Evolutionary conservation across 2,329 filamentous ascomycete genomes (phyloP).

Genomic region (Fusarium globosum): DNA sequence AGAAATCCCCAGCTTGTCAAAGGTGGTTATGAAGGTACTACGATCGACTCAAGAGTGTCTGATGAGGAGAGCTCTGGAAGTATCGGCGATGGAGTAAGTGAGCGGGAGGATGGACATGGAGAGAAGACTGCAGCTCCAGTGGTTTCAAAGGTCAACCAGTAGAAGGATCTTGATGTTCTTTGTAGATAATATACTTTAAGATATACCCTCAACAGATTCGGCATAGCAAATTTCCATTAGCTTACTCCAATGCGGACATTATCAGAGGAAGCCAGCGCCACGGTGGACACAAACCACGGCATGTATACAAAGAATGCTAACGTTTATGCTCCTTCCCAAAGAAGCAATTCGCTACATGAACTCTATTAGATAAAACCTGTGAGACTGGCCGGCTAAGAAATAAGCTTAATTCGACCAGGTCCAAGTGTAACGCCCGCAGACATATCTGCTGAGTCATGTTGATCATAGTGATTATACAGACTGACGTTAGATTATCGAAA

Average conservation of each 20-base stretch:
- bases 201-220: neutral
- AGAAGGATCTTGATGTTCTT: neutral
- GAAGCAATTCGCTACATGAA: neutral
- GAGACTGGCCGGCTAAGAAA: neutral
- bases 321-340: neutral
- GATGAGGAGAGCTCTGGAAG: conserved; percentile 35
- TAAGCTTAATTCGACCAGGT: neutral
- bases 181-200: no score
- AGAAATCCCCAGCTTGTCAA: conserved; percentile 33
- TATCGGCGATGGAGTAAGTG: conserved; percentile 4
- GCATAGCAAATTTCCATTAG: neutral
- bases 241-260: fast-evolving
- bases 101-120: neutral
- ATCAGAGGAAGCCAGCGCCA: fast-evolving
- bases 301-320: fast-evolving
- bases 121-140: conserved; percentile 9
- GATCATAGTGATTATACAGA: no score
- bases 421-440: neutral
- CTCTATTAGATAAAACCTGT: neutral
- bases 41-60: conserved; percentile 14
- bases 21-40: conserved; percentile 36
- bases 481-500: fast-evolving
- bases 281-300: neutral
- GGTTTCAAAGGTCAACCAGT: conserved; percentile 15
- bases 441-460: neutral